A percentile compares a stretch with the other conserved stretches of the same genome.
Conservation (phyloP, 148 eudicot genomes). For the Spergularia marina region DNA sequence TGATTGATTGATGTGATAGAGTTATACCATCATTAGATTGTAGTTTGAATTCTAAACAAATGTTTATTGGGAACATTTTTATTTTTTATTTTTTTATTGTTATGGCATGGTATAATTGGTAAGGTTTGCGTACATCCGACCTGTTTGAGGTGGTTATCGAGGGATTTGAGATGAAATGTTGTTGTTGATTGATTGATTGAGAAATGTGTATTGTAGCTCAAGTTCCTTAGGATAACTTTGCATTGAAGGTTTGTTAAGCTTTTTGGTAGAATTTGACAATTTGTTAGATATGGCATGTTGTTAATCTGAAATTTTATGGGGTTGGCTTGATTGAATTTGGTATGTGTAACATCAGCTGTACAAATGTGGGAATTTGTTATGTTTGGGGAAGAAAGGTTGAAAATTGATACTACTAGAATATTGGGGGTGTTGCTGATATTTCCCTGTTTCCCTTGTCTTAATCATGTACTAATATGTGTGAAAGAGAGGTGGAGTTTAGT, state of each 20-base stretch:
- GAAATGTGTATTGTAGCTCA: neutral
- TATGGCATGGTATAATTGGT: too few relatives aligned
- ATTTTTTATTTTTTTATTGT: too few relatives aligned
- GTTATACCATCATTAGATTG: neutral
- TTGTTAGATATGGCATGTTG: neutral
- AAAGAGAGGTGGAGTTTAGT: neutral
- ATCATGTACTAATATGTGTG: neutral
- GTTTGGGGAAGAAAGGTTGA: neutral
- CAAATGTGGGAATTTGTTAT: conserved; percentile 11
- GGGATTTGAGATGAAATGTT: neutral
- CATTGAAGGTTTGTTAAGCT: neutral
- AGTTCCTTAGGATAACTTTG: neutral
- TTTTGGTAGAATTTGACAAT: neutral
- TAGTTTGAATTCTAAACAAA: neutral
- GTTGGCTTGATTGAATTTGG: neutral
- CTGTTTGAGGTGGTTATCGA: neutral
- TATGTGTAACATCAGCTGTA: neutral
- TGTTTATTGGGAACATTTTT: too few relatives aligned
- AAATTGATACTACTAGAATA: neutral
- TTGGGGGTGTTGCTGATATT: neutral
- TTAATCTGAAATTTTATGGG: neutral
- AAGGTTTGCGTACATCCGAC: too few relatives aligned
- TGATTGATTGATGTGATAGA: neutral
- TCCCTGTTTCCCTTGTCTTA: neutral
- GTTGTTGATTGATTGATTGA: neutral